Percentiles rank a stretch among this genome's conserved stretches.
Conservation (phyloP, 2,329 filamentous ascomycete species). For the Tolypocladium pustulatum region DNA sequence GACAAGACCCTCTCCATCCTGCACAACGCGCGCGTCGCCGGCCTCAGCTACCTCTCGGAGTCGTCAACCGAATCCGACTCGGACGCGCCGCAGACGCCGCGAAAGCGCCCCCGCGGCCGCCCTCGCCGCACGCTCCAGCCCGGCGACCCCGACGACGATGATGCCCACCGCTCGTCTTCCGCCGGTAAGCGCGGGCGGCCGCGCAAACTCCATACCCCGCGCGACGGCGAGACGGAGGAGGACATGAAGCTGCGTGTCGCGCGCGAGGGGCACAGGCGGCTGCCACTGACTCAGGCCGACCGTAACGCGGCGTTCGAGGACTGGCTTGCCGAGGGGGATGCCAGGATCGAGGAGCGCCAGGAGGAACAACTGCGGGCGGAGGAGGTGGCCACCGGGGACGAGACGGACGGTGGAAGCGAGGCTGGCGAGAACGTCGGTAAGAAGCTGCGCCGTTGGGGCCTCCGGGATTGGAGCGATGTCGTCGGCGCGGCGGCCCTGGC, state of each 20-base stretch:
- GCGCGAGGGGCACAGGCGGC: constrained; percentile 22
- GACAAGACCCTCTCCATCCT: constrained; percentile 61
- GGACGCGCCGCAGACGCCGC: constrained; percentile 8
- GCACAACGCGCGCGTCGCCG: constrained; percentile 52
- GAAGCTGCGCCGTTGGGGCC: constrained; percentile 25
- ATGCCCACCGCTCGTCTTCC: constrained; percentile 3
- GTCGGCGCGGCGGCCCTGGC: constrained; percentile 66
- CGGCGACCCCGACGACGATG: constrained; percentile 5
- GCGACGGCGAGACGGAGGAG: constrained; percentile 32
- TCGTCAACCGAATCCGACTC: constrained; percentile 27
- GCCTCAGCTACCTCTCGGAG: constrained; percentile 26
- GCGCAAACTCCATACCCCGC: constrained; percentile 25
- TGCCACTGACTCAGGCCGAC: constrained; percentile 14
- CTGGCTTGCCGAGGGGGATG: constrained; percentile 20
- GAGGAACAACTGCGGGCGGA: constrained; percentile 1
- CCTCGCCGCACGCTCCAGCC: constrained; percentile 10
- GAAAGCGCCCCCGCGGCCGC: constrained; percentile 15
- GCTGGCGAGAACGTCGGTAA: constrained; percentile 8
- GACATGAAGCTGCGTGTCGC: constrained; percentile 39
- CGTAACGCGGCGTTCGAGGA: constrained; percentile 22
- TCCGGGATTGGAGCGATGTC: constrained; percentile 78
- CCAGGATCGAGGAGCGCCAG: not conserved
- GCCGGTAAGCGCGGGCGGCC: constrained; percentile 25
- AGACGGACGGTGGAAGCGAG: constrained; percentile 8
- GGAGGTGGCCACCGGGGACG: constrained; percentile 3